These are phyloP conservation scores for Phytophthora citricola DNA, from an alignment of 352 stramenopile genomes.

Conservation along the genomic window DNA sequence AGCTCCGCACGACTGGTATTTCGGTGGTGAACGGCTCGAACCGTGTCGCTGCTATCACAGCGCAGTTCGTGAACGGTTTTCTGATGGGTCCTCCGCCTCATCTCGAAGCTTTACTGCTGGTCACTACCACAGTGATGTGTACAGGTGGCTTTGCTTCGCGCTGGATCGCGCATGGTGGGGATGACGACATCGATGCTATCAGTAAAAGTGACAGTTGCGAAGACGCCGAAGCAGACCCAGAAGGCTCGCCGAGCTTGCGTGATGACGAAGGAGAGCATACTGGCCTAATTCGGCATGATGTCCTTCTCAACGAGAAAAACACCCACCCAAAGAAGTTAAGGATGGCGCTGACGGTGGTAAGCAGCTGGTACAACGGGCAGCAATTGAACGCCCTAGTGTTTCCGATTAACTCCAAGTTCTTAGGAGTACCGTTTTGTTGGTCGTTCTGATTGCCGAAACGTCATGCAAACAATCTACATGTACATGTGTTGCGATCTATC, in stretches of 20 bases:
- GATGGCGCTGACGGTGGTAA: slow-evolving; percentile 13
- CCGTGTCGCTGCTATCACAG: slow-evolving; percentile 88
- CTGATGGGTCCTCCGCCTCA: slow-evolving; percentile 82
- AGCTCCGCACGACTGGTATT: slow-evolving; percentile 91
- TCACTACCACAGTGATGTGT: slow-evolving; percentile 80
- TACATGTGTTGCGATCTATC: neutral
- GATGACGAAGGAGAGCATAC: slow-evolving; percentile 33
- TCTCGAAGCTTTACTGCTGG: slow-evolving; percentile 76
- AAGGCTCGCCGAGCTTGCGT: slow-evolving; percentile 10
- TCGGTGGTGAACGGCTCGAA: slow-evolving; percentile 90
- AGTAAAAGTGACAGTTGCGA: slow-evolving; percentile 30
- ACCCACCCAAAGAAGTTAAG: slow-evolving; percentile 15
- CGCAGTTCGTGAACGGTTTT: slow-evolving; percentile 92
- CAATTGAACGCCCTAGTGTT: slow-evolving; percentile 10
- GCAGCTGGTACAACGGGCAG: slow-evolving; percentile 23
- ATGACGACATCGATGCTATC: slow-evolving; percentile 37
- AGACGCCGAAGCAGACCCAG: slow-evolving; percentile 13
- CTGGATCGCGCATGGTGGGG: slow-evolving; percentile 42
- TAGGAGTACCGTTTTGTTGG: no score
- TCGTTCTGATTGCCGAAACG: no score
- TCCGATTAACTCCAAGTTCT: slow-evolving; percentile 10
- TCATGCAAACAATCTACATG: no score
- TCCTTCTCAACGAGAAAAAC: slow-evolving; percentile 36
- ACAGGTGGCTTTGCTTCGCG: slow-evolving; percentile 61
- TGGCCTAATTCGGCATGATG: slow-evolving; percentile 37